A percentile compares a stretch with the other conserved stretches of the same genome.
phyloP scores from a whole-genome alignment of 2,329 filamentous ascomycete species.

The Orbilia ellipsospora region DNA sequence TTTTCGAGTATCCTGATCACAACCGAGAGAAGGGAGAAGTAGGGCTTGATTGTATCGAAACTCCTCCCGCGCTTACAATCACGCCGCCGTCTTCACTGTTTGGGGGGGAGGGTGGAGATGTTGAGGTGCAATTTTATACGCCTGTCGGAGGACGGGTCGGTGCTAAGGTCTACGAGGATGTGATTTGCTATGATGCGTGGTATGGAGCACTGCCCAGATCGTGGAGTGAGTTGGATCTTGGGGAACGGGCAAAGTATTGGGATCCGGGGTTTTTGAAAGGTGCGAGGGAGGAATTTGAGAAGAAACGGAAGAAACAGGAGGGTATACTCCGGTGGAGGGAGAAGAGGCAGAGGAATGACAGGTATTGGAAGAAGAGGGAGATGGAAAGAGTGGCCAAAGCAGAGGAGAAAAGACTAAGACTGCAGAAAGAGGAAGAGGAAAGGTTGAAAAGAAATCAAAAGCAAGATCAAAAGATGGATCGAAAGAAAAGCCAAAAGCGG shows the following conservation, averaged over 20 bases:
- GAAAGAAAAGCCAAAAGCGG: background rate
- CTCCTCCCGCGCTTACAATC: no score
- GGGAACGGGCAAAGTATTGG: background rate
- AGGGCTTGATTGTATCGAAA: background rate
- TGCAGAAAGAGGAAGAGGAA: background rate
- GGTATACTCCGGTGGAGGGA: no score
- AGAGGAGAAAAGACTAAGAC: background rate
- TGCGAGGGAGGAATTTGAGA: background rate
- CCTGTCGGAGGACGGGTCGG: background rate
- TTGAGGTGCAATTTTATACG: no score
- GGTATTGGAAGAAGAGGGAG: background rate
- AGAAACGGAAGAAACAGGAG: conserved; percentile 1
- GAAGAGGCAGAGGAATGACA: no score
- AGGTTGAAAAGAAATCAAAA: background rate
- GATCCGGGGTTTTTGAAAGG: background rate
- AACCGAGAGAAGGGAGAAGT: background rate
- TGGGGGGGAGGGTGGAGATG: no score
- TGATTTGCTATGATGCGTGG: background rate
- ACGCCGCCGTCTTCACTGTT: no score
- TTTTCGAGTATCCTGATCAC: conserved; percentile 6
- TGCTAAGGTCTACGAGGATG: background rate
- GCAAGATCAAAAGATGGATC: background rate
- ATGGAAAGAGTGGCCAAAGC: background rate
- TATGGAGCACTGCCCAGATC: background rate
- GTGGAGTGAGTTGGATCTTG: conserved; percentile 5